Evolutionary conservation across 441 rosid genomes (phyloP).

Genomic region (Arabidopsis hybrid): DNA sequence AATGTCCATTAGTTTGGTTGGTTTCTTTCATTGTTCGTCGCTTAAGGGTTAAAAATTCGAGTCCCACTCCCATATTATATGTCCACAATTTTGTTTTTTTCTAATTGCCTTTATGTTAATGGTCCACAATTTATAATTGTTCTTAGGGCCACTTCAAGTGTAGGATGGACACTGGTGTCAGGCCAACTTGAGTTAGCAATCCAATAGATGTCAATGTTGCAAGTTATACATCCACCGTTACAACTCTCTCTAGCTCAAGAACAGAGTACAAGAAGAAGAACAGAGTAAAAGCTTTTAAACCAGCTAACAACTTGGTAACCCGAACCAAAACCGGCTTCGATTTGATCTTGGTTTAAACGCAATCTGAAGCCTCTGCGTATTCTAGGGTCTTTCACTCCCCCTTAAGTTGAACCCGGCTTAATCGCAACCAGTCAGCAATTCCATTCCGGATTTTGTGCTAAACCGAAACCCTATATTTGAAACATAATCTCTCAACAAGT

Average conservation of each 20-base stretch:
- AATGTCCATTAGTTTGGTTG: not conserved
- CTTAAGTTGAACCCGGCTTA: not conserved
- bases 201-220: not conserved
- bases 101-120: not conserved
- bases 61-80: not conserved
- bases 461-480: not conserved
- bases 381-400: not conserved
- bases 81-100: not conserved
- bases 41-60: not conserved
- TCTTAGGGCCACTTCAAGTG: not conserved
- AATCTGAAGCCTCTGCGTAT: not conserved
- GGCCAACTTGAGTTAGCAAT: not conserved
- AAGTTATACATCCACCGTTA: not conserved
- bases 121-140: not conserved
- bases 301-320: not conserved
- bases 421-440: not conserved
- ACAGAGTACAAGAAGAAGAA: not conserved
- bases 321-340: not conserved
- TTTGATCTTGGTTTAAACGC: not conserved
- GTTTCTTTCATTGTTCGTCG: not conserved
- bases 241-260: not conserved
- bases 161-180: not conserved
- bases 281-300: not conserved
- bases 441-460: not conserved
- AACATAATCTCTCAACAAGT: too few species aligned